Base-by-base conservation (phyloP, 1,139 yeast species). In the Geotrichum klebahnii region DNA sequence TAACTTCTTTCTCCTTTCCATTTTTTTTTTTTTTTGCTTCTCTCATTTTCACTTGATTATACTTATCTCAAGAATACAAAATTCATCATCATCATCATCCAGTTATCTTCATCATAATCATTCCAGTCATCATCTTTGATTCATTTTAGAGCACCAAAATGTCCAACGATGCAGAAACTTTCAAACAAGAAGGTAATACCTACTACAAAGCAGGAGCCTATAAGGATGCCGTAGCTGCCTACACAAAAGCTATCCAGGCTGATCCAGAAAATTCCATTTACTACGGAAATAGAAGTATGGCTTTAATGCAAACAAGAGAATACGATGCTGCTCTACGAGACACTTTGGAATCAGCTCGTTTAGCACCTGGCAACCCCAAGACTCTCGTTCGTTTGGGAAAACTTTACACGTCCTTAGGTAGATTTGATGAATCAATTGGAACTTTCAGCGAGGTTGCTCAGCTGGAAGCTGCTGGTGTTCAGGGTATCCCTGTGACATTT, bases 221-320 rank as follows among this genome's bases (percentile, higher is more conserved):
- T 56, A 46, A 53, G 10, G 63, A 58, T 17, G 75, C 76, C 5
- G 59, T 66, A 12, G 63, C 58, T 26, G 52, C 60, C 17, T 72
- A 72, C 60, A 50, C 72, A 4, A 59, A 61, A 56, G 76, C 76
- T 24, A 57, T 72, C 16, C 61, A 61, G 16, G 58, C 62, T 17
- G 73, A 65, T 51, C 71, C 74, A 9, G 54, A 58, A 34, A 68
- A 67, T 53, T 64, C 73, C 6, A 61, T 66, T 14, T 73, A 84
- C 29, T 83, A 78, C 60, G 83, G 95, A n/a, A 90, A 90, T 64
- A 70, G 94, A 52, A 84, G 95, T 2, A 84, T 85, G 73, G 79
- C 95, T n/a, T 74, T 78, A 55, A 68, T 86, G 59, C 84, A 84
- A 57, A 66, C 80, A 4, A 65, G 71, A 5, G 77, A 78, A 49